Evolutionary conservation across 1,139 yeast genomes (phyloP).

Genomic region (Yamadazyma sp.): DNA sequence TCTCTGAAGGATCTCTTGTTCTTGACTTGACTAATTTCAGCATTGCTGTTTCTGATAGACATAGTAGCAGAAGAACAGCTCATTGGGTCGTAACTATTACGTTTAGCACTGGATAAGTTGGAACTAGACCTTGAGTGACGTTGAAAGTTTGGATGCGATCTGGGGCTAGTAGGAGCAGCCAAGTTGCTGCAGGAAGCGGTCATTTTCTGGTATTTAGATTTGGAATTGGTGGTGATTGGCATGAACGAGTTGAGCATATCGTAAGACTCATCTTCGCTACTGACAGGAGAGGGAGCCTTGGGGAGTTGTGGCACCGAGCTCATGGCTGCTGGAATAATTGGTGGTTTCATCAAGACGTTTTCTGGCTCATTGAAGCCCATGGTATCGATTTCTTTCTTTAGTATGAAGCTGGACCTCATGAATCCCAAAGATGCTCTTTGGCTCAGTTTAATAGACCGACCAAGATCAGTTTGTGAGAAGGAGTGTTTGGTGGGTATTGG

Average conservation of each 20-base stretch:
- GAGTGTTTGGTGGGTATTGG: slow-evolving; percentile 2
- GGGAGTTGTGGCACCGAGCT: slow-evolving; percentile 7
- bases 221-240: slow-evolving; percentile 14
- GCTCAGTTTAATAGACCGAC: slow-evolving; percentile 18
- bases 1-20: slow-evolving; percentile 27
- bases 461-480: slow-evolving; percentile 10
- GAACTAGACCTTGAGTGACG: slow-evolving; percentile 17
- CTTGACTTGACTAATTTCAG: slow-evolving; percentile 12
- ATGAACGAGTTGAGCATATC: slow-evolving; percentile 16
- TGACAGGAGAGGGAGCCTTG: slow-evolving; percentile 6
- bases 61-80: slow-evolving; percentile 11
- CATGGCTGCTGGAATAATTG: slow-evolving; percentile 27
- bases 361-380: slow-evolving; percentile 34
- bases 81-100: slow-evolving; percentile 19
- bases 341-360: slow-evolving; percentile 30
- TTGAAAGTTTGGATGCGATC: slow-evolving; percentile 8
- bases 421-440: slow-evolving; percentile 38
- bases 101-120: slow-evolving; percentile 15
- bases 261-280: slow-evolving; percentile 16
- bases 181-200: slow-evolving; percentile 18
- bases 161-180: slow-evolving; percentile 8
- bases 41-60: slow-evolving; percentile 14
- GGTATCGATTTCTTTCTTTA: slow-evolving; percentile 33
- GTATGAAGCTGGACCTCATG: slow-evolving; percentile 40
- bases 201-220: slow-evolving; percentile 11